A percentile compares a stretch with the other conserved stretches of the same genome.
Evolutionary conservation across 768 basidiomycete genomes (phyloP).

Genomic region (Tricholoma bakamatsutake): DNA sequence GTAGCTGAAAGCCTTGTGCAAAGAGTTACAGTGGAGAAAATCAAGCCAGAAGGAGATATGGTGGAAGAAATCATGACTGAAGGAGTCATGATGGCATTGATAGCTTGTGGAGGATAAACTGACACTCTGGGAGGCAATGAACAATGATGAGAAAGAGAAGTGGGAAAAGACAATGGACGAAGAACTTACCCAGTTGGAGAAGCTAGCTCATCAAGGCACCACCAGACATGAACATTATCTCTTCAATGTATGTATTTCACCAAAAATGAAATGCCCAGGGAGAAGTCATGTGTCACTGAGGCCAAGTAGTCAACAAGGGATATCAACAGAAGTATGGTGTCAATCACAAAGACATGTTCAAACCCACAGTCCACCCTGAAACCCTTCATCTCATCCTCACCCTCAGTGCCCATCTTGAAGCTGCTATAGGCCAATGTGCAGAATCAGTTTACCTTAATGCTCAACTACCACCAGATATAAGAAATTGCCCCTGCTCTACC

Average conservation of each 20-base stretch:
- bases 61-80: no score
- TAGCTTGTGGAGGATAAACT: no score
- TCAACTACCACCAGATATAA: conserved; percentile 14
- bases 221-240: background rate
- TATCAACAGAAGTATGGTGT: conserved; percentile 20
- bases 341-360: conserved; percentile 20
- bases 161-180: no score
- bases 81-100: no score
- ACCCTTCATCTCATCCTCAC: conserved; percentile 16
- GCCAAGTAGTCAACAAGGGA: background rate
- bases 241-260: background rate
- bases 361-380: conserved; percentile 18
- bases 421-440: conserved; percentile 4
- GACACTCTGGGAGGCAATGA: no score
- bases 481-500: background rate
- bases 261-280: background rate
- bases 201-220: background rate
- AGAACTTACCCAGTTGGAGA: no score
- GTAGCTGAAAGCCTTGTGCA: no score
- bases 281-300: background rate
- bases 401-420: conserved; percentile 7
- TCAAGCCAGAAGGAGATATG: no score
- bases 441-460: conserved; percentile 19
- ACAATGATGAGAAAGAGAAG: no score
- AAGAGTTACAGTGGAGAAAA: no score